Evolutionary conservation across 371 early-diverging fungal species (phyloP).

Genomic region (Rhizopus delemar): DNA sequence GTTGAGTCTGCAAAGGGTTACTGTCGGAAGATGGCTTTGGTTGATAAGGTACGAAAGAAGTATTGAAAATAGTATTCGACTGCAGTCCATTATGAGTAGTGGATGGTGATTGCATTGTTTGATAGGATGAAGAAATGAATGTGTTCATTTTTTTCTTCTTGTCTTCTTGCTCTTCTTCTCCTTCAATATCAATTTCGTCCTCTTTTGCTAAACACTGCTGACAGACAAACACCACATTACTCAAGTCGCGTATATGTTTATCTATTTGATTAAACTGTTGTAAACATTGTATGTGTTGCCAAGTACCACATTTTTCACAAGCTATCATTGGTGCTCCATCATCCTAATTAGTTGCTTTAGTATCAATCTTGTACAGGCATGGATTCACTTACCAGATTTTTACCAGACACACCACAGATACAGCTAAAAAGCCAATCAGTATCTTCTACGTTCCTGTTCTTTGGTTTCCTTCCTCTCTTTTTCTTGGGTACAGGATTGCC

Average conservation of each 20-base stretch:
- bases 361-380: neutral
- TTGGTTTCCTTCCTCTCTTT: constrained; percentile 39
- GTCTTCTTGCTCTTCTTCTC: neutral
- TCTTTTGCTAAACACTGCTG: constrained; percentile 30
- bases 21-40: too few relatives aligned
- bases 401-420: constrained; percentile 58
- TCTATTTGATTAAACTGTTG: constrained; percentile 47
- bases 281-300: constrained; percentile 74
- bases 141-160: too few relatives aligned
- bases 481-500: constrained; percentile 23
- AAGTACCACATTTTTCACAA: constrained; percentile 66
- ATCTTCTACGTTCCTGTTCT: constrained; percentile 45
- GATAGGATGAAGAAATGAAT: too few relatives aligned
- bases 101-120: too few relatives aligned
- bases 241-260: constrained; percentile 27
- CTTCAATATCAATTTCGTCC: constrained; percentile 2
- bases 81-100: too few relatives aligned
- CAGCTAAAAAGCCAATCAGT: constrained; percentile 61
- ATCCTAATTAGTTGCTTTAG: constrained; percentile 40
- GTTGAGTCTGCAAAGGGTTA: too few relatives aligned
- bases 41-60: too few relatives aligned
- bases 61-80: too few relatives aligned
- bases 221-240: constrained; percentile 48
- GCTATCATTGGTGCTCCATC: constrained; percentile 79
- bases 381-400: constrained; percentile 47